Base-by-base conservation (phyloP, 192 early-diverging fungal species). In the Entophlyctis helioformis region DNA sequence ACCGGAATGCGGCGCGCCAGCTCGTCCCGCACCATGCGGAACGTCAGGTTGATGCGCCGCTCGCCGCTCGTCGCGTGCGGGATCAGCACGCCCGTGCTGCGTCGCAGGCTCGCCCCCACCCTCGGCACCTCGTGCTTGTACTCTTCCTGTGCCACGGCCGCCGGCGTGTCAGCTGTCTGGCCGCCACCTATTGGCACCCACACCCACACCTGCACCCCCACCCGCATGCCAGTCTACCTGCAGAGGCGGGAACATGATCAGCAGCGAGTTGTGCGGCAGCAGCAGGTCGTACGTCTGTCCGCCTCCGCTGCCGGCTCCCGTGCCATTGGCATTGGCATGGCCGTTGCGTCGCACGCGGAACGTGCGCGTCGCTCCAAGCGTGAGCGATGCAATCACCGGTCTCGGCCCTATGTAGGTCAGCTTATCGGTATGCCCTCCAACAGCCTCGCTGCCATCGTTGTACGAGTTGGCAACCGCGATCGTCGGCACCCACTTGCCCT, bases 221-320 rank as follows among this genome's bases (percentile, higher is more conserved):
- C 29, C 12, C 10, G 21, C 25, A 45, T 15, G 23, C 20, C 4
- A 15, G 18, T 18, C 18, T 41, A 42, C 45, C 41, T 67, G 63
- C 42, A 54, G 50, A 3, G 66, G 66, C 7, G 71, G 67, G 48
- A 68, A 63, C 71, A 74, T 74, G 44, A 74, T 59, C 18, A 69
- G 40, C 11, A 74, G 56, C 13, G 53, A 63, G 31, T 66, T 63
- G 50, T 74, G 71, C 10, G 62, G 60, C 20, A 74, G 54, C 21
- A 61, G 34, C 31, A 74, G 24, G 40, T 70, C 47, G 36, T 50
- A 60, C 1, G 62, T 65, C 28, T 64, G 56, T 27, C 19, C 51
- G 45, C 13, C n/a, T 6, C 37, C 50, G 18, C 3, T n/a, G 15
- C 8, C 1, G 50, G 43, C 3, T 36, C n/a, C 12, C 46, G 46